Evolutionary conservation across 2,329 filamentous ascomycete species (phyloP).

Genomic region (Colletotrichum cereale): DNA sequence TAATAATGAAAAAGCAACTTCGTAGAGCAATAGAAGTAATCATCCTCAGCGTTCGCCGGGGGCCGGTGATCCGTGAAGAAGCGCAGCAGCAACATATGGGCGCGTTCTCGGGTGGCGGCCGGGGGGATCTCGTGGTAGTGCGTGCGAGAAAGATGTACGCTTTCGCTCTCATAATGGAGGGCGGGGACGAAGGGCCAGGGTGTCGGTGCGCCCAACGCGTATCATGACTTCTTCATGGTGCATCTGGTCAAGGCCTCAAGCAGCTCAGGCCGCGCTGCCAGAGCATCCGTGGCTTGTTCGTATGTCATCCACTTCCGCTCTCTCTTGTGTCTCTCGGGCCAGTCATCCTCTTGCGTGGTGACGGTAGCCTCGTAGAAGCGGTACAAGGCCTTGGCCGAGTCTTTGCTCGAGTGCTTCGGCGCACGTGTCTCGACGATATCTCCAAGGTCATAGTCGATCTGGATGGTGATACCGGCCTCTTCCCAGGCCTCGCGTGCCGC

Average conservation of each 20-base stretch:
- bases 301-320: constrained; percentile 92
- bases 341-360: constrained; percentile 83
- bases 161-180: constrained; percentile 19
- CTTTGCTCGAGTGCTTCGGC: constrained; percentile 77
- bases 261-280: constrained; percentile 86
- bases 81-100: constrained; percentile 19
- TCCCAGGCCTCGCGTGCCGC: constrained; percentile 96
- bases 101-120: neutral
- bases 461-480: constrained; percentile 92
- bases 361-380: constrained; percentile 92
- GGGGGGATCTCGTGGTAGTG: constrained; percentile 2
- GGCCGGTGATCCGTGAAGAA: constrained; percentile 3
- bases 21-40: constrained; percentile 29
- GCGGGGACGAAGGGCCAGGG: constrained; percentile 6
- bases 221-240: constrained; percentile 64
- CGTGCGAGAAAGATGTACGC: neutral
- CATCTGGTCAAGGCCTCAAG: constrained; percentile 88
- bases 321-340: constrained; percentile 95
- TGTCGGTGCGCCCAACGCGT: constrained; percentile 23
- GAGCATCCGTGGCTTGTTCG: constrained; percentile 80
- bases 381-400: constrained; percentile 73
- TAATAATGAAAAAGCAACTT: constrained; percentile 24
- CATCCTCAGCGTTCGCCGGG: neutral
- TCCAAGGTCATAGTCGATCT: constrained; percentile 86
- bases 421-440: constrained; percentile 86